Evolutionary conservation across 768 basidiomycete genomes (phyloP), one percentile per base, ranked within the genome.

Genomic region (Boletus pseudopeckii): DNA sequence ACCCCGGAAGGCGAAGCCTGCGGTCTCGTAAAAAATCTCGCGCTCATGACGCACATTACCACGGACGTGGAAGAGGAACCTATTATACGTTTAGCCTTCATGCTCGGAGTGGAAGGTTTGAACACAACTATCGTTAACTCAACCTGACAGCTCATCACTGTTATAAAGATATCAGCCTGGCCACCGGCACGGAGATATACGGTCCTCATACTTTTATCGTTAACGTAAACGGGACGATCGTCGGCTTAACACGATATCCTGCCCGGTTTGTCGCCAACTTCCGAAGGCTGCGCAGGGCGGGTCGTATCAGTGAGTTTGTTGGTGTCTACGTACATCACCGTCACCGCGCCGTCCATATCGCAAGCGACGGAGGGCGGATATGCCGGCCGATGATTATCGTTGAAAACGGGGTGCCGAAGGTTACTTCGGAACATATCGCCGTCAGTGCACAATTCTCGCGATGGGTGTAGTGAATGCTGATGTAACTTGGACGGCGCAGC

Each of bases 1-100:
- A 99, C 97, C 0, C 97, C 97, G 0, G 97, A 99, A 85, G 97
- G 97, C 67, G 97, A 99, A 74, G 97, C 97, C 17, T 99, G 97
- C 67, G 97, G 97, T 24, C 75, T 99, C 54, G 97, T 99, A 43
- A 99, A 99, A 77, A 99, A 99, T 72, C 75, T 99, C 57, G 97
- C 97, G 4, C 77, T 99, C 15, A 99, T 99, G 97, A 98, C 97
- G 4, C 96, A 99, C 72, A 98, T 99, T 69, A 99, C 97, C 9
- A 98, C 97, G 39, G 97, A 98, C 70, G 96, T 94, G 30, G 94
- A 96, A 56, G 97, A 99, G 70, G 91, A 86, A 55, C 95, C 96
- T 1, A 90, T 99, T 50, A 83, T 92, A 58, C 82, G 86, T 54
- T 75, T 98, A 33, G 86, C 91, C 5, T 95, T 88, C 71, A 86